Evolutionary conservation across 169 alveolate genomes (phyloP), one percentile per base, ranked within the genome.

Genomic region (Cryptosporidium xiaoi): DNA sequence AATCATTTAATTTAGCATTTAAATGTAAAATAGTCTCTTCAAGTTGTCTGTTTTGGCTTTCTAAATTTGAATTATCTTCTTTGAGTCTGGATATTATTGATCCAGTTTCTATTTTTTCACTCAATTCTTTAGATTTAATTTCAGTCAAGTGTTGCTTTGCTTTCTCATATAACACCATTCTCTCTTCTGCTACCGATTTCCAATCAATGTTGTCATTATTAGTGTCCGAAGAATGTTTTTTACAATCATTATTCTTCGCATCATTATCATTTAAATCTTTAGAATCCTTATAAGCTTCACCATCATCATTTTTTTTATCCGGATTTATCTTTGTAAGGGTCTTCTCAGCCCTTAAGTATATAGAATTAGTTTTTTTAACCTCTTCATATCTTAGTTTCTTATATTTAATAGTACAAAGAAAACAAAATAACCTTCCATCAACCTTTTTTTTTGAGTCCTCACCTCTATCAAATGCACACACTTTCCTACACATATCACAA

Each of bases 401-500:
- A 62, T 77, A 77, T 77, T 77, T 77, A 36, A 77, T 46, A 18
- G 87, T 77, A 24, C 87, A 77, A 3, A 58, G 71, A 51, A 77
- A 77, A 34, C 87, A 77, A 62, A 77, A 48, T 13, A 77, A 40
- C 31, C 87, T 77, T 24, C 87, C 87, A 40, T 77, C 87, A 5
- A 77, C 44, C 51, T 77, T 77, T 62, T 77, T 56, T 33, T 50
- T 77, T 7, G 71, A 56, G n/a, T 77, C 87, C 27, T 56, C 87
- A 16, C 87, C 87, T 48, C 71, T 77, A 62, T 77, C 87, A 40
- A 77, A 77, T 13, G 87, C 87, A 77, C 87, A 77, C 24, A 36
- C 34, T 18, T 44, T 77, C 64, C 87, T 77, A 40, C 87, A 77
- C 87, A 77, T 77, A 77, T 77, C 87, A n/a, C 87, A 77, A 27